Base-by-base conservation (phyloP, 306 rosid genomes). In the Purshia tridentata region DNA sequence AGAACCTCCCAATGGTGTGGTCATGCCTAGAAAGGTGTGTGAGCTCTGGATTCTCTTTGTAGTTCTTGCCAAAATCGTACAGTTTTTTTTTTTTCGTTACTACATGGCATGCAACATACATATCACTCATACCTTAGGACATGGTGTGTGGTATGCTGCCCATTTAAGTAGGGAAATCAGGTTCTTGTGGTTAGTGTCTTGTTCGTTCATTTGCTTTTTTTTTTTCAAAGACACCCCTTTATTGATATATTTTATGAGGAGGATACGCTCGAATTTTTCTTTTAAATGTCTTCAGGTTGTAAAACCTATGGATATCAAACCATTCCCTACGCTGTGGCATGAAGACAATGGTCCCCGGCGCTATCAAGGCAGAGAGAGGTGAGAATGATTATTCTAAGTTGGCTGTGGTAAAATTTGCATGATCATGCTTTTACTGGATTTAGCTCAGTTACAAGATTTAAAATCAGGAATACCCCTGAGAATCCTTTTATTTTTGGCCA, bases 311-410 rank as follows among this genome's bases (percentile, higher is more conserved):
- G 97, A 91, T 81, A 81, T 94, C 48, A 94, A 91, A 83, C 92
- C 99, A 9, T 67, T 78, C 60, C 99, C 99, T 47, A 55, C 75
- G 20, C 72, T 94, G 58, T 94, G 99, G 99, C 99, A 94, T 64
- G 99, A 94, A 83, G 99, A 94, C 72, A 84, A 81, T 78, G 76
- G 85, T 76, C 67, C 81, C 50, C 83, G 96, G 55, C 94, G 96
- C 59, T 72, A 85, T 6, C 88, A 85, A 57, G 88, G 88, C 53
- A 89, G 99, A 83, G 97, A 90, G 50, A 87, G 99, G 99, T 91
- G 77, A 83, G 86, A 63, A 74, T 77, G 15, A 53, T 65, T 70
- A 65, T 29, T 29, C 60, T 62, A 44, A 59, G 54, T 69, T 69
- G 74, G 72, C 67, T 53, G n/a, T 59, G 37, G 41, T 13, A 45